Conservation (phyloP, 768 basidiomycete species). For the Auricularia auricula-judae region DNA sequence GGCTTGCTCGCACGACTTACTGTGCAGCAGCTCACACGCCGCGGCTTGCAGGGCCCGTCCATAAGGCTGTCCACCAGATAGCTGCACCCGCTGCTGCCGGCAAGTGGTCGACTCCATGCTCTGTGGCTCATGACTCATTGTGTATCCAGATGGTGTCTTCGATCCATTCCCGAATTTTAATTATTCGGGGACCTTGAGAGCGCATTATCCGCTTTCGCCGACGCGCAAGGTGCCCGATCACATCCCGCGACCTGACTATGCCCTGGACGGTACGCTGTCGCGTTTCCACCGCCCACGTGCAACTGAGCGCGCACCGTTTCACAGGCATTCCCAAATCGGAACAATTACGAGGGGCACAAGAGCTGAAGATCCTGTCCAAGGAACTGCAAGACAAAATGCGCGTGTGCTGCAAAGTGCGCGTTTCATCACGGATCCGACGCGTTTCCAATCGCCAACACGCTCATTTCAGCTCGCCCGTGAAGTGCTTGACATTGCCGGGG, state of each 20-base stretch:
- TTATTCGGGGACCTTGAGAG: constrained; percentile 74
- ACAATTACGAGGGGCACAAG: constrained; percentile 36
- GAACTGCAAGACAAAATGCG: constrained; percentile 89
- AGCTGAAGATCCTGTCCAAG: constrained; percentile 48
- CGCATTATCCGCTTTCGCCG: constrained; percentile 79
- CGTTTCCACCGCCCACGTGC: constrained; percentile 6
- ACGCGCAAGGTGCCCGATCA: constrained; percentile 68
- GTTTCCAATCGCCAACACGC: not conserved
- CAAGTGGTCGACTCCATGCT: not conserved
- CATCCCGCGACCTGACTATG: constrained; percentile 86
- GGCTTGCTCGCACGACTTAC: not conserved
- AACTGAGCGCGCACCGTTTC: not conserved
- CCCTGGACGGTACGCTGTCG: constrained; percentile 45
- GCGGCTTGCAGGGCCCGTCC: not conserved
- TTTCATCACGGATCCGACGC: not conserved
- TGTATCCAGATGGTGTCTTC: constrained; percentile 52
- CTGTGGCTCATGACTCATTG: not conserved
- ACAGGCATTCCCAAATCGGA: constrained; percentile 54
- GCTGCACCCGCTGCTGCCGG: not conserved
- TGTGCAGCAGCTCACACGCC: not conserved
- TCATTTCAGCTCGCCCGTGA: constrained; percentile 65
- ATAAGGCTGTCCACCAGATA: not conserved
- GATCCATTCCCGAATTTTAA: constrained; percentile 67
- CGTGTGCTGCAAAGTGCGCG: constrained; percentile 59
- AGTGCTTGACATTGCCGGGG: constrained; percentile 86